A percentile compares a stretch with the other conserved stretches of the same genome.
Conservation (phyloP, 805 yeast genomes). For the Starmerella ratchasimensis region DNA sequence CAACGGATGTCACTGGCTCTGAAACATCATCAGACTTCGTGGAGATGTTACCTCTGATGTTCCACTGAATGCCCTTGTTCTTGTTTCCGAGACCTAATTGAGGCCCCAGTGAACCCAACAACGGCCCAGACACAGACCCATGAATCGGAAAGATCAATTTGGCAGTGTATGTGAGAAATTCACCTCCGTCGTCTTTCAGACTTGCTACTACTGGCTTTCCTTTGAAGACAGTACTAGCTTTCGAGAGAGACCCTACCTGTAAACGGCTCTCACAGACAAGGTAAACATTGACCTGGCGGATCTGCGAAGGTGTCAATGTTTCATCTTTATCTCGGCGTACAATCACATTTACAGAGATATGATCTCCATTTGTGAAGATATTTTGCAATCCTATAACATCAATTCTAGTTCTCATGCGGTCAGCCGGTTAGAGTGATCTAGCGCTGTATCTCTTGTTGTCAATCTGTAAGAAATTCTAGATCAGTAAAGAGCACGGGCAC, state of each 20-base stretch:
- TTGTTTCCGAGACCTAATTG: constrained; percentile 2
- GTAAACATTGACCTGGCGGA: background rate
- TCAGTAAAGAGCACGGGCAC: too few relatives aligned
- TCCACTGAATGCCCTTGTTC: constrained; percentile 8
- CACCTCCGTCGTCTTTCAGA: background rate
- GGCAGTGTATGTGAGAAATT: constrained; percentile 1
- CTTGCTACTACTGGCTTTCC: background rate
- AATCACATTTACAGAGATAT: constrained; percentile 3
- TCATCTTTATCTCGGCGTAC: constrained; percentile 2
- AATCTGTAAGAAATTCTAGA: too few relatives aligned
- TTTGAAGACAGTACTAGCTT: too few relatives aligned
- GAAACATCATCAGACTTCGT: background rate
- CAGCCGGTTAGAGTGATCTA: too few relatives aligned
- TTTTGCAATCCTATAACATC: constrained; percentile 2
- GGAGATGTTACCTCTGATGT: constrained; percentile 1
- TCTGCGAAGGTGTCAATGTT: background rate
- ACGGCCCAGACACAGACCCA: background rate
- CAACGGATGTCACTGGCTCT: background rate
- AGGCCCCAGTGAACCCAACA: constrained; percentile 7
- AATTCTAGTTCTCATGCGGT: constrained; percentile 5
- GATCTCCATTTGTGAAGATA: constrained; percentile 10
- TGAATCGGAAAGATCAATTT: constrained; percentile 7
- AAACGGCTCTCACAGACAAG: constrained; percentile 9
- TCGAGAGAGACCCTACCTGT: background rate
- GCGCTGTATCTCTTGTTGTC: too few relatives aligned